These are phyloP conservation scores for Aaosphaeria arxii DNA, from an alignment of 2,329 filamentous ascomycete genomes.

Conservation along the genomic window DNA sequence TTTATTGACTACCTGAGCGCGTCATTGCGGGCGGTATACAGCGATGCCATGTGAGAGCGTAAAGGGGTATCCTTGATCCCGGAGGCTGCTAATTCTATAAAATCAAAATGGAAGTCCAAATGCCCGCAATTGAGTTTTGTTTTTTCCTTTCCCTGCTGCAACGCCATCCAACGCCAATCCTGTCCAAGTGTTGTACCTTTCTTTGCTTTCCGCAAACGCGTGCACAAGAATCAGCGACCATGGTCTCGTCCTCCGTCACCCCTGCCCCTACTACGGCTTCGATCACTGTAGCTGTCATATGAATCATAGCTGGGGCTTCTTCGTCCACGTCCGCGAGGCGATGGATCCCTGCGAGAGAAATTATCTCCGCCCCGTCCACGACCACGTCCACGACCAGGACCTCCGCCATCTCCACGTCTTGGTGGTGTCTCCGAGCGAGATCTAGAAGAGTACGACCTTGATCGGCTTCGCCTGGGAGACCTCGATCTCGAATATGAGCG, in stretches of 20 bases:
- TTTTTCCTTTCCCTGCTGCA: no score
- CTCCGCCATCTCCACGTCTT: conserved; percentile 18
- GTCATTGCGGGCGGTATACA: no score
- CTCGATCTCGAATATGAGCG: conserved; percentile 22
- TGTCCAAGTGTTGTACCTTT: no score
- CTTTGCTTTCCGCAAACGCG: no score
- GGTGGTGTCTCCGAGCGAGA: conserved; percentile 34
- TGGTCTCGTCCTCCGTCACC: conserved; percentile 10
- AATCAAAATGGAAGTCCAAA: no score
- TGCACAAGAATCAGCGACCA: no score
- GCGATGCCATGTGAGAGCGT: no score
- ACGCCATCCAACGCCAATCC: no score
- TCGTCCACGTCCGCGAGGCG: conserved; percentile 44
- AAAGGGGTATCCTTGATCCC: no score
- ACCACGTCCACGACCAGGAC: conserved; percentile 28
- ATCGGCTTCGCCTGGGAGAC: conserved; percentile 28
- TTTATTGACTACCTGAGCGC: no score
- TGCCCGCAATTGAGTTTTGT: no score
- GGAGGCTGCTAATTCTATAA: no score
- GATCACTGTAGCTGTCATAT: conserved; percentile 56
- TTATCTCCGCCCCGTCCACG: conserved; percentile 26
- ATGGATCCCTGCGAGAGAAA: conserved; percentile 37
- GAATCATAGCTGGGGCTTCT: conserved; percentile 63
- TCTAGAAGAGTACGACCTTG: conserved; percentile 28
- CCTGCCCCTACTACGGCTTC: conserved; percentile 45